Conservation (phyloP, 2,329 filamentous ascomycete species). For the Trichoderma sp. region DNA sequence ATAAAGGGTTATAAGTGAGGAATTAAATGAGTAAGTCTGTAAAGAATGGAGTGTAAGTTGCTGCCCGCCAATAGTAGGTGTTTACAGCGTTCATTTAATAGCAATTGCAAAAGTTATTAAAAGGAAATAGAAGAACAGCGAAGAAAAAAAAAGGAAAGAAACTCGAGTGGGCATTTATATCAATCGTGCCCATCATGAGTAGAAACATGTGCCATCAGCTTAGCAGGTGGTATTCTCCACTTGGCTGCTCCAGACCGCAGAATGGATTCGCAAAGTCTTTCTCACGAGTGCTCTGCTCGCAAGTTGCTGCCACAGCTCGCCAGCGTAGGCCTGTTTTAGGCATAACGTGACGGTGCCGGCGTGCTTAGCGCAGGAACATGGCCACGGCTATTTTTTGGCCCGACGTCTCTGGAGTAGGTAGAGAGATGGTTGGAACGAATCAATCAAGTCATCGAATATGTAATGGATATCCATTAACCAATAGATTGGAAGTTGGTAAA, state of each 20-base stretch:
- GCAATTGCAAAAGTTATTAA: not conserved
- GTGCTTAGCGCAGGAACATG: not conserved
- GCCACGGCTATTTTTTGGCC: not conserved
- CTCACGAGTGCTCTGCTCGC: not conserved
- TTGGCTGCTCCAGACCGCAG: not conserved
- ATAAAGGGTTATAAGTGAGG: not conserved
- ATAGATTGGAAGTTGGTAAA: not conserved
- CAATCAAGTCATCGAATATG: not conserved
- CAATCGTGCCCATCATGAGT: not conserved
- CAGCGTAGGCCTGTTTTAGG: slow-evolving; percentile 5
- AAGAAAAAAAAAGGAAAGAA: not conserved
- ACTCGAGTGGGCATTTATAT: not conserved
- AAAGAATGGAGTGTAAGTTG: not conserved
- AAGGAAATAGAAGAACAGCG: not conserved
- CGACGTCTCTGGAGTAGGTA: too few relatives aligned
- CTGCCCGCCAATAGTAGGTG: not conserved
- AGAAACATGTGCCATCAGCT: not conserved
- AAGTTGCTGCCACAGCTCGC: not conserved
- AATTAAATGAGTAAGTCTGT: not conserved
- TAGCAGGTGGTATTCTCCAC: not conserved
- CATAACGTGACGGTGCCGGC: not conserved
- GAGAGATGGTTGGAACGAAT: not conserved
- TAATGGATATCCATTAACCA: not conserved
- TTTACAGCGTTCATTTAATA: not conserved
- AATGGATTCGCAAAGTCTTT: slow-evolving; percentile 27